Percentiles rank a stretch among this genome's conserved stretches.
Conservation (phyloP, 805 yeast species). For the Candida sphagnicola region DNA sequence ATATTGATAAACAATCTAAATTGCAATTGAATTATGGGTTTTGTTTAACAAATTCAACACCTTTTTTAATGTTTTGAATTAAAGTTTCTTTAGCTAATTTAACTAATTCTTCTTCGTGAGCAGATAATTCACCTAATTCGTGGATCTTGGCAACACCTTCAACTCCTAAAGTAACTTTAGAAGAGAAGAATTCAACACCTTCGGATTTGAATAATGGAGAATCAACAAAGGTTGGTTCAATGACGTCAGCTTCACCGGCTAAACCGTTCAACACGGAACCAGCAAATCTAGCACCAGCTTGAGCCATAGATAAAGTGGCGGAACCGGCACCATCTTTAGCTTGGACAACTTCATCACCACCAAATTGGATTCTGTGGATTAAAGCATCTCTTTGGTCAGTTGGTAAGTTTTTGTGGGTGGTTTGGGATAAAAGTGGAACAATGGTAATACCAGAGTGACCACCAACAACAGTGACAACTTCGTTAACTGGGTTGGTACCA, state of each 20-base stretch:
- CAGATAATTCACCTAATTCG: conserved; percentile 66
- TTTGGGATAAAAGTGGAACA: conserved; percentile 87
- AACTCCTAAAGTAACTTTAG: conserved; percentile 89
- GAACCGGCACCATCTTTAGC: conserved; percentile 95
- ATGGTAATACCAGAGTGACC: conserved; percentile 98
- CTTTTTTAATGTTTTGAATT: conserved; percentile 89
- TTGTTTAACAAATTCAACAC: conserved; percentile 77
- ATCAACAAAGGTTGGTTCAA: conserved; percentile 72
- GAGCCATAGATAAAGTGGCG: conserved; percentile 91
- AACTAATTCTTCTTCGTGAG: conserved; percentile 82
- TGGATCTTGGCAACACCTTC: conserved; percentile 84
- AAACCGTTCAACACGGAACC: conserved; percentile 61
- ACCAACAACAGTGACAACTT: conserved; percentile 85
- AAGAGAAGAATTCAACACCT: conserved; percentile 96
- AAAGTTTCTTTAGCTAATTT: conserved; percentile 83
- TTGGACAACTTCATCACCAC: conserved; percentile 93
- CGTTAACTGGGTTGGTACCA: conserved; percentile 72
- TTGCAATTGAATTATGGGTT: conserved; percentile 46
- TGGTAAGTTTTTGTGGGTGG: conserved; percentile 58
- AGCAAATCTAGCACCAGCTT: conserved; percentile 79
- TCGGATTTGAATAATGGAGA: conserved; percentile 78
- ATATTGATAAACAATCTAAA: background rate
- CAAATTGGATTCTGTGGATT: conserved; percentile 88
- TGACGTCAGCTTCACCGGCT: conserved; percentile 58
- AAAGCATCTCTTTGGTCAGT: conserved; percentile 43